Evolutionary conservation across 2,329 filamentous ascomycete genomes (phyloP).

Genomic region (Xylariaceae sp.): DNA sequence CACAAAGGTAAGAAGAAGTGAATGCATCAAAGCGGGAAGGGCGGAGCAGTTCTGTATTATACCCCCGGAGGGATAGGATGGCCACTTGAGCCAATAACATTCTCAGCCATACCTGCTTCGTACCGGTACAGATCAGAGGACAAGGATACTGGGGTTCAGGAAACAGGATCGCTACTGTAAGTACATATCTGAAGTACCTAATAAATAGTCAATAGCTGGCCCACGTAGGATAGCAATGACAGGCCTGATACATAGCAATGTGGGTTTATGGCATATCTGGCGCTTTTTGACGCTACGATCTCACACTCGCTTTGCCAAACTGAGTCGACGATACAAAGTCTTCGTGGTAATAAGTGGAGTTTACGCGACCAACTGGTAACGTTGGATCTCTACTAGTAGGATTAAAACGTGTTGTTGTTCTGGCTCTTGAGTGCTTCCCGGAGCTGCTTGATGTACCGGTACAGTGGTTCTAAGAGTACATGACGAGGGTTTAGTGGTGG

Average conservation of each 20-base stretch:
- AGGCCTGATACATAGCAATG: background rate
- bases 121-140: background rate
- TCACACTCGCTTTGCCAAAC: background rate
- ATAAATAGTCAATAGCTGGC: constrained; percentile 3
- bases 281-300: background rate
- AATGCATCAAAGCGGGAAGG: constrained; percentile 8
- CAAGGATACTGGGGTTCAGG: background rate
- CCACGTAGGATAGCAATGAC: constrained; percentile 13
- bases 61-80: constrained; percentile 2
- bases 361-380: background rate
- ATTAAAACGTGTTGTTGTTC: background rate
- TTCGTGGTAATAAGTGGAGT: background rate
- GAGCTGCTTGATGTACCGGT: background rate
- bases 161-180: background rate
- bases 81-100: background rate
- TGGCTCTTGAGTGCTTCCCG: background rate
- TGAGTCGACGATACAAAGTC: background rate
- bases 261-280: background rate
- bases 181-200: constrained; percentile 1
- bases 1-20: constrained; percentile 1
- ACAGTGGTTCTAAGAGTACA: background rate
- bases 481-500: constrained; percentile 3
- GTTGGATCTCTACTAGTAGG: background rate
- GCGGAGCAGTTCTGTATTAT: constrained; percentile 22
- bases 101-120: constrained; percentile 9